Evolutionary conservation across 371 early-diverging fungal species (phyloP).

Genomic region (Apophysomyces variabilis): DNA sequence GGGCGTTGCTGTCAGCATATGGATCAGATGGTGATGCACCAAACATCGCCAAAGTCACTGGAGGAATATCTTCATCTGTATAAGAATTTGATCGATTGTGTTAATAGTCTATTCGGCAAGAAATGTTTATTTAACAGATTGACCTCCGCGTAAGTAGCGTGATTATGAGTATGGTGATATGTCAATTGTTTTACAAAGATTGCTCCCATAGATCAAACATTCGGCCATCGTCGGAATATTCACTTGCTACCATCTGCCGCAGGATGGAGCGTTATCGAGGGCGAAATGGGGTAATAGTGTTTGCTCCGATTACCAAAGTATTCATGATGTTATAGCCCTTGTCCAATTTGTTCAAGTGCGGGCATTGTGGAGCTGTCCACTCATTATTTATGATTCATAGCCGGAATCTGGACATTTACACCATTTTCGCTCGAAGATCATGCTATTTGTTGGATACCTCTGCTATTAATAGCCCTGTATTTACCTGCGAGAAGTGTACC

Average conservation of each 20-base stretch:
- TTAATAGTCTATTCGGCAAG: conserved; percentile 18
- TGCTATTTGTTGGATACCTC: conserved; percentile 7
- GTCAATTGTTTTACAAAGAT: not conserved
- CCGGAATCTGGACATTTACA: conserved; percentile 13
- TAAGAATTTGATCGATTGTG: conserved; percentile 9
- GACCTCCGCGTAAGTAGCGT: not conserved
- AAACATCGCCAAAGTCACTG: conserved; percentile 1
- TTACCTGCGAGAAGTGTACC: conserved; percentile 23
- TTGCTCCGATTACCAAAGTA: not conserved
- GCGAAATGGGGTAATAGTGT: conserved; percentile 9
- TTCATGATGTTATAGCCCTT: conserved; percentile 2
- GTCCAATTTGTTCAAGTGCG: conserved; percentile 28
- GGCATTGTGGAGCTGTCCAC: conserved; percentile 16
- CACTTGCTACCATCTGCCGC: conserved; percentile 30
- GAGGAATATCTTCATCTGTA: conserved; percentile 16
- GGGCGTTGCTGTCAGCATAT: conserved; percentile 42
- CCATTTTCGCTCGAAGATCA: conserved; percentile 21
- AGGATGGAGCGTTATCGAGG: conserved; percentile 33
- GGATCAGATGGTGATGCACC: conserved; percentile 27
- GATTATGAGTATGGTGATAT: not conserved
- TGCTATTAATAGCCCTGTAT: conserved; percentile 14
- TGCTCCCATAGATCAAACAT: not conserved
- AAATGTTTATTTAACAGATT: not conserved
- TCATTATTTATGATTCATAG: conserved; percentile 14
- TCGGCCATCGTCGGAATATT: conserved; percentile 5